These are phyloP conservation scores for Avena atlantica DNA, from an alignment of 176 grass and related monocot species.

Conservation along the genomic window DNA sequence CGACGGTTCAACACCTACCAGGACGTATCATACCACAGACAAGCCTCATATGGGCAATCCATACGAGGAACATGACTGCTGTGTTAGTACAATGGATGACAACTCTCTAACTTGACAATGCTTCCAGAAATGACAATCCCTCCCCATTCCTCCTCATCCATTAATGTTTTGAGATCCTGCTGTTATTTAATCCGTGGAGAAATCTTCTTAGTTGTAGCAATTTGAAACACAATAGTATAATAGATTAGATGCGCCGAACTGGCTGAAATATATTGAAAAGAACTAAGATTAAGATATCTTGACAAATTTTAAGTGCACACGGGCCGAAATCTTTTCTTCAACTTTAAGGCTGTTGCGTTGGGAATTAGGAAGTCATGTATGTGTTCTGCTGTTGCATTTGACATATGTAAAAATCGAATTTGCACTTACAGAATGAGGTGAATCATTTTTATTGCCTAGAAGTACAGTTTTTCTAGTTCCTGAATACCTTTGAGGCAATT, in stretches of 20 bases:
- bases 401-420: not conserved
- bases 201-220: not conserved
- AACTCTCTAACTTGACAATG: too few species aligned
- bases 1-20: too few species aligned
- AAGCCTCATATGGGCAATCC: too few species aligned
- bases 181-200: not conserved
- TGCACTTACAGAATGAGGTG: slow-evolving; percentile 12
- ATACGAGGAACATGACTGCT: too few species aligned
- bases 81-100: too few species aligned
- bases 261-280: not conserved
- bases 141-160: not conserved
- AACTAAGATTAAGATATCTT: not conserved
- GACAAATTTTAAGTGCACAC: not conserved
- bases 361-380: not conserved
- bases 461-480: too few species aligned
- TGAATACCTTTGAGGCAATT: too few species aligned
- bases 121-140: too few species aligned
- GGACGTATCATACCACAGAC: too few species aligned
- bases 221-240: not conserved
- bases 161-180: not conserved
- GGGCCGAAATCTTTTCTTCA: not conserved
- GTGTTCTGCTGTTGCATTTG: not conserved
- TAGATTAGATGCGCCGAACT: not conserved
- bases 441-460: too few species aligned
- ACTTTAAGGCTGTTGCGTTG: not conserved